These are phyloP conservation scores for Leucocoprinus leucothites DNA, from an alignment of 768 basidiomycete species.

Conservation along the genomic window DNA sequence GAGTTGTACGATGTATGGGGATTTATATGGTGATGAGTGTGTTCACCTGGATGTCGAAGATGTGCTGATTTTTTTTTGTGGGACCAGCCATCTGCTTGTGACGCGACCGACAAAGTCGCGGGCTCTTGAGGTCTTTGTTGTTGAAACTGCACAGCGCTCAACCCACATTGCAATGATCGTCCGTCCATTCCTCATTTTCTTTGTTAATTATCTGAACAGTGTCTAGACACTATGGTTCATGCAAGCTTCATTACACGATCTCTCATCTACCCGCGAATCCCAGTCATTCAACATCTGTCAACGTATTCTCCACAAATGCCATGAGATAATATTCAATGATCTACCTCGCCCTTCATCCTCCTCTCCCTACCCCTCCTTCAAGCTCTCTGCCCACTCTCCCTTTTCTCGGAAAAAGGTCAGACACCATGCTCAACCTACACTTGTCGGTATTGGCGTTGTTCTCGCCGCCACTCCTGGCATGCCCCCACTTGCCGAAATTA, in stretches of 20 bases:
- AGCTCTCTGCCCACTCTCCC: constrained; percentile 35
- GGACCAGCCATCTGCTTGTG: constrained; percentile 82
- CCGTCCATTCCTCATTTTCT: constrained; percentile 35
- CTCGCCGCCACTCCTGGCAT: constrained; percentile 76
- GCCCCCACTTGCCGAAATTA: constrained; percentile 67
- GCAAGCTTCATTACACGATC: constrained; percentile 90
- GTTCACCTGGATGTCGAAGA: constrained; percentile 15
- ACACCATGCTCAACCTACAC: constrained; percentile 64
- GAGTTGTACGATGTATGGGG: constrained; percentile 88
- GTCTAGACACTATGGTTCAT: constrained; percentile 91
- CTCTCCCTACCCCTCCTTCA: constrained; percentile 65
- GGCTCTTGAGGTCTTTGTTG: constrained; percentile 92
- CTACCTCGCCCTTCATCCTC: constrained; percentile 58
- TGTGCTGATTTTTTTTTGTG: constrained; percentile 12
- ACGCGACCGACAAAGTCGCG: constrained; percentile 89
- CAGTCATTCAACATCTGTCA: constrained; percentile 89
- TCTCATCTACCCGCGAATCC: constrained; percentile 59
- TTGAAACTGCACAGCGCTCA: constrained; percentile 83
- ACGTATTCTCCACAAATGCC: constrained; percentile 84
- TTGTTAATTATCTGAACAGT: not conserved
- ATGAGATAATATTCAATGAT: constrained; percentile 95
- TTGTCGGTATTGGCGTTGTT: constrained; percentile 84
- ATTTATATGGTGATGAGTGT: constrained; percentile 66
- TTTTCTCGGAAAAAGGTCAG: constrained; percentile 66
- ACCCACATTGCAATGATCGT: constrained; percentile 96